Evolutionary conservation across 1,139 yeast species (phyloP).

Genomic region (Eremothecium sinecaudum): DNA sequence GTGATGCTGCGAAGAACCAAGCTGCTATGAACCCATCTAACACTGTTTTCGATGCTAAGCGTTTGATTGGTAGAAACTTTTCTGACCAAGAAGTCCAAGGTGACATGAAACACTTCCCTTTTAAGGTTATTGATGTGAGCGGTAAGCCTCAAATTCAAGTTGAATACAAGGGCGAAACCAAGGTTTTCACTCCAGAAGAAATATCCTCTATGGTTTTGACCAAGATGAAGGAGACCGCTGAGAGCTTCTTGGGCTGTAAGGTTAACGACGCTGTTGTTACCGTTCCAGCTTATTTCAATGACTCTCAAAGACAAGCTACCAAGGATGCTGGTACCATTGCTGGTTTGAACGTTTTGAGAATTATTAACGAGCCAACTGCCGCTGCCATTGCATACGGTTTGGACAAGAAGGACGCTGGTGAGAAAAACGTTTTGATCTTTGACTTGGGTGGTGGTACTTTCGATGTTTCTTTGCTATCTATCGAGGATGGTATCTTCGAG

Average conservation of each 20-base stretch:
- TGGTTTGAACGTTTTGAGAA: conserved; percentile 93
- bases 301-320: conserved; percentile 98
- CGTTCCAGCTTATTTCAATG: conserved; percentile 98
- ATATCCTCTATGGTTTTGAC: conserved; percentile 92
- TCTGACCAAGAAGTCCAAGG: conserved; percentile 86
- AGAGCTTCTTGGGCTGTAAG: conserved; percentile 82
- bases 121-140: conserved; percentile 77
- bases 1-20: conserved; percentile 99
- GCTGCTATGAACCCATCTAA: conserved; percentile 96
- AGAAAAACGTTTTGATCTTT: conserved; percentile 86
- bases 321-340: conserved; percentile 98
- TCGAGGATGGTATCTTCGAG: conserved; percentile 97
- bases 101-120: conserved; percentile 96
- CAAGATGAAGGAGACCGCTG: conserved; percentile 98
- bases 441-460: conserved; percentile 99
- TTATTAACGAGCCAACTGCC: conserved; percentile 97
- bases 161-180: conserved; percentile 88
- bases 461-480: conserved; percentile 91
- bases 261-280: conserved; percentile 95
- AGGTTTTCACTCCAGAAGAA: conserved; percentile 95
- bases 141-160: conserved; percentile 94
- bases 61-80: conserved; percentile 95
- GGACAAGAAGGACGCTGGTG: conserved; percentile 78
- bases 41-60: conserved; percentile 98
- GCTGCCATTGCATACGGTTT: conserved; percentile 99